Evolutionary conservation across 2,329 filamentous ascomycete genomes (phyloP).

Genomic region (Botrytis porri): DNA sequence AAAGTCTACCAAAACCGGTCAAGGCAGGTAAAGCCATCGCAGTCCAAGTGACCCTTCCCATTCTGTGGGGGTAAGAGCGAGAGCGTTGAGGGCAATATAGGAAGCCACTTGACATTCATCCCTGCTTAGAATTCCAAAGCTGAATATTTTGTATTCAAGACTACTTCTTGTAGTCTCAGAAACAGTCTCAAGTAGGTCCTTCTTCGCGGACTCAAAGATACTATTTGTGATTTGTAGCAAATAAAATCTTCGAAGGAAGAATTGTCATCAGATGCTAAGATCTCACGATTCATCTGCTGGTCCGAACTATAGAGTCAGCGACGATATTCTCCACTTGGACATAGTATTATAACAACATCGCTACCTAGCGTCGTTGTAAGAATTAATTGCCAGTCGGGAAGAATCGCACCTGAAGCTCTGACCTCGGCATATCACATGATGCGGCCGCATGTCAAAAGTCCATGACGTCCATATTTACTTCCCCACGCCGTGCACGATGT

Average conservation of each 20-base stretch:
- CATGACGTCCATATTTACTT: slow-evolving; percentile 9
- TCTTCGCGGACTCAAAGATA: fast-evolving
- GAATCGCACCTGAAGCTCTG: neutral
- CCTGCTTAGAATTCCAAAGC: neutral
- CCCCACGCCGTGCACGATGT: neutral
- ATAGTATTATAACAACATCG: neutral
- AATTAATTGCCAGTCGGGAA: neutral
- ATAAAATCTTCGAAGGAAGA: neutral
- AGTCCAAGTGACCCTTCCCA: no score
- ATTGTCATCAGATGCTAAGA: neutral
- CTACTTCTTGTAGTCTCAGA: neutral
- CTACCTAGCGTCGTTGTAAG: neutral
- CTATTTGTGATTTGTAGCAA: no score
- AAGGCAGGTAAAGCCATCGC: no score
- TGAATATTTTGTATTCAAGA: neutral
- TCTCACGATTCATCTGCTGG: neutral
- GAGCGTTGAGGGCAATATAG: neutral
- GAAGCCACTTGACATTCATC: neutral
- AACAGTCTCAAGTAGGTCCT: fast-evolving
- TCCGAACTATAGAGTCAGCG: neutral
- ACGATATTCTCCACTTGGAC: neutral
- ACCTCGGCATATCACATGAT: neutral
- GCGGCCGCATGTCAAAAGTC: slow-evolving; percentile 1
- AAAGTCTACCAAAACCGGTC: no score
- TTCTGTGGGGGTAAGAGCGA: neutral